These are phyloP conservation scores for Wallacemonas sp. DNA, from an alignment of 208 protist species.

Conservation along the genomic window DNA sequence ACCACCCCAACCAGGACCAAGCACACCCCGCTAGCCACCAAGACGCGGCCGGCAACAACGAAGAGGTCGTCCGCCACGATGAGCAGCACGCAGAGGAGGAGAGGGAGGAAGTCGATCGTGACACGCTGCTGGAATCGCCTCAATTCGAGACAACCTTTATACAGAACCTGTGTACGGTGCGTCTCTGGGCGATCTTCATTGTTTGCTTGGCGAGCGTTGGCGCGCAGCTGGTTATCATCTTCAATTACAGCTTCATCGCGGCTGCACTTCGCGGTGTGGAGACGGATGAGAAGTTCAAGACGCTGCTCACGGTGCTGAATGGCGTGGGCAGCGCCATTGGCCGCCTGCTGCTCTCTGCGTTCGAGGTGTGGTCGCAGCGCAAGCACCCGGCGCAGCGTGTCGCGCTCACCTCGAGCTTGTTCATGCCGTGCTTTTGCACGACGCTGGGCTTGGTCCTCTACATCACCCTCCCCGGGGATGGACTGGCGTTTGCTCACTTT, in stretches of 20 bases:
- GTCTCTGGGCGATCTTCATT: constrained; percentile 25
- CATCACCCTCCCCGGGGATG: constrained; percentile 11
- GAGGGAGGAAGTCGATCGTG: constrained; percentile 3
- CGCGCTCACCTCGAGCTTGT: constrained; percentile 29
- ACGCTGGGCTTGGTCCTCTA: constrained; percentile 27
- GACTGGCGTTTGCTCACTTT: constrained; percentile 25
- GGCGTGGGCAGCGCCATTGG: constrained; percentile 35
- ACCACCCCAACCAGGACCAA: neutral
- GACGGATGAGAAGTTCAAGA: constrained; percentile 21
- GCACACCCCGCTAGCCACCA: neutral
- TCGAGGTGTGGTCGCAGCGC: constrained; percentile 32
- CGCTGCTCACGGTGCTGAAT: constrained; percentile 29
- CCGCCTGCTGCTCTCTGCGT: constrained; percentile 19
- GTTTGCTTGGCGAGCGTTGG: constrained; percentile 20
- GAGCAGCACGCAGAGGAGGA: neutral
- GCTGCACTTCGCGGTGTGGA: constrained; percentile 18
- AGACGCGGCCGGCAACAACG: neutral
- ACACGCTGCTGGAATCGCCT: constrained; percentile 20
- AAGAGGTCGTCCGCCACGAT: neutral
- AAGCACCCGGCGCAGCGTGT: constrained; percentile 18
- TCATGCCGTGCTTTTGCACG: constrained; percentile 21
- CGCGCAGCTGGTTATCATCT: constrained; percentile 26
- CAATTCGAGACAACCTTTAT: constrained; percentile 33
- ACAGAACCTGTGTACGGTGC: constrained; percentile 20
- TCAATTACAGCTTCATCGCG: constrained; percentile 27